phyloP scores from a whole-genome alignment of 371 early-diverging fungal species.

The Umbelopsis sp. region DNA sequence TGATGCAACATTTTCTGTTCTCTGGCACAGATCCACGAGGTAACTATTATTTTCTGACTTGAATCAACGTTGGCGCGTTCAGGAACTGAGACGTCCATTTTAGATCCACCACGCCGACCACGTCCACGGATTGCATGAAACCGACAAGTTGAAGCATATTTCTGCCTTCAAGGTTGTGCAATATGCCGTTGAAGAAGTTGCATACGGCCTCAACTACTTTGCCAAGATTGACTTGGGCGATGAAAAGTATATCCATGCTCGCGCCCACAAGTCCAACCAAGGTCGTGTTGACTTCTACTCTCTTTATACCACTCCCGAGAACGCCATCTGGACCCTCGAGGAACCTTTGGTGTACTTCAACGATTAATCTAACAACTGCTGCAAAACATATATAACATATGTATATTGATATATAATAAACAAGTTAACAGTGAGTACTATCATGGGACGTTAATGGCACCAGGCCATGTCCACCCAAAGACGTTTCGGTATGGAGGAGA shows the following conservation, averaged over 20 bases:
- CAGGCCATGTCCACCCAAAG: neutral
- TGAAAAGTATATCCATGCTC: conserved; percentile 52
- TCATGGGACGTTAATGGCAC: neutral
- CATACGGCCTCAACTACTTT: conserved; percentile 59
- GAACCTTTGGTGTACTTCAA: conserved; percentile 58
- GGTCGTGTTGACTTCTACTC: conserved; percentile 46
- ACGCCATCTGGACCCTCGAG: conserved; percentile 57
- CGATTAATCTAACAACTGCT: conserved; percentile 34
- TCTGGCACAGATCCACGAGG: neutral
- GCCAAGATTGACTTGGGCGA: conserved; percentile 58
- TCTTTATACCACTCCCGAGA: conserved; percentile 48
- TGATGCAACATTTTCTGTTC: neutral
- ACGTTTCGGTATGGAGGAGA: neutral
- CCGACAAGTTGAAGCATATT: conserved; percentile 53
- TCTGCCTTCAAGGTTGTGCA: conserved; percentile 49
- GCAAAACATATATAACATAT: neutral
- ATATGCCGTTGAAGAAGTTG: conserved; percentile 50
- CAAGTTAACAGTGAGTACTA: neutral
- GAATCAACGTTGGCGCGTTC: no score
- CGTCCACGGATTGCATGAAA: conserved; percentile 50
- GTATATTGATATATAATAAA: conserved; percentile 6
- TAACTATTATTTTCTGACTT: neutral
- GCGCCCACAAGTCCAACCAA: conserved; percentile 47
- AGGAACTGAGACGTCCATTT: neutral
- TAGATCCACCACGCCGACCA: conserved; percentile 48